Conservation (phyloP, 352 stramenopile species). For the Pythium periplocum region DNA sequence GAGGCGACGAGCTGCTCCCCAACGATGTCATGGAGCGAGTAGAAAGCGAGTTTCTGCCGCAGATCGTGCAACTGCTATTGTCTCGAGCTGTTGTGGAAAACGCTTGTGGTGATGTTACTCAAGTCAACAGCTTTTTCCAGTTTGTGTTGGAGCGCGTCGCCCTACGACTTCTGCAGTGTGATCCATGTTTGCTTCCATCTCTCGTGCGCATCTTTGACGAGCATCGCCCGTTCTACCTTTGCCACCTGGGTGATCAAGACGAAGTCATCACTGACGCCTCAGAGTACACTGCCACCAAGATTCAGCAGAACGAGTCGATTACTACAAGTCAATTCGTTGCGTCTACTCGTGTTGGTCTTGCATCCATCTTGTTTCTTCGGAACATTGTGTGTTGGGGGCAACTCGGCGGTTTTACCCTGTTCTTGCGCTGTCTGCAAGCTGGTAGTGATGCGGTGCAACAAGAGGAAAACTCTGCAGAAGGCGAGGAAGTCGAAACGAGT, state of each 20-base stretch:
- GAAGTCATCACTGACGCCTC: background rate
- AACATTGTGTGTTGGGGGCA: constrained; percentile 55
- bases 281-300: background rate
- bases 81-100: constrained; percentile 16
- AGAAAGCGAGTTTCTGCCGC: constrained; percentile 46
- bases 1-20: constrained; percentile 16
- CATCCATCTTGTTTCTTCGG: constrained; percentile 32
- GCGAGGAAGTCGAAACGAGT: constrained; percentile 5
- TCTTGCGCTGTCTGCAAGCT: constrained; percentile 36
- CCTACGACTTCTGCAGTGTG: constrained; percentile 25
- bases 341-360: constrained; percentile 6
- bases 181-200: constrained; percentile 34
- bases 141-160: constrained; percentile 30
- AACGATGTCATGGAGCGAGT: constrained; percentile 30
- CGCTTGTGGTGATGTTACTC: constrained; percentile 13
- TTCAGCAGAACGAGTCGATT: background rate
- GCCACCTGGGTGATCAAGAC: constrained; percentile 1
- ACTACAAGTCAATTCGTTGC: constrained; percentile 12
- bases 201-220: constrained; percentile 56
- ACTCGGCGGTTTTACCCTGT: constrained; percentile 44
- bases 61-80: constrained; percentile 53
- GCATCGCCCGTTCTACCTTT: constrained; percentile 51
- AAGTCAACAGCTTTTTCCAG: constrained; percentile 47
- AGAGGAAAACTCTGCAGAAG: constrained; percentile 3
- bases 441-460: constrained; percentile 5